phyloP scores from a whole-genome alignment of 257 asterid genomes.

The Oldenlandia corymbosa region DNA sequence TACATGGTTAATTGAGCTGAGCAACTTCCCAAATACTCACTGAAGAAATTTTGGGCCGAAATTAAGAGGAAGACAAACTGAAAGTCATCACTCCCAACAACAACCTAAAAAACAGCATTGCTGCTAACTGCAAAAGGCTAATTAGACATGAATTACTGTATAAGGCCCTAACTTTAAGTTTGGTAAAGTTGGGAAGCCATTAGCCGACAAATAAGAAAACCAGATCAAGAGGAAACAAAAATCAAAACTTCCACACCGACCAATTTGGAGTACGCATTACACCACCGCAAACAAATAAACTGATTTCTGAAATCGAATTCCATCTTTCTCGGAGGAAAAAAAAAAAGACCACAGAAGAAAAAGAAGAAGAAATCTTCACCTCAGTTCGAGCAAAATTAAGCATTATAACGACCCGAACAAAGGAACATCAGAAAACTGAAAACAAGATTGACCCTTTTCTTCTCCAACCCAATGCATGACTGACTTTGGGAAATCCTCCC shows the following conservation, averaged over 20 bases:
- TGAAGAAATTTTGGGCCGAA: background rate
- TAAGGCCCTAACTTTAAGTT: background rate
- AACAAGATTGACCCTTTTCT: background rate
- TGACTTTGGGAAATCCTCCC: background rate
- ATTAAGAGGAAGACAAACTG: background rate
- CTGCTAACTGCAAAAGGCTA: background rate
- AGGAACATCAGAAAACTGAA: background rate
- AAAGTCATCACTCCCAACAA: background rate
- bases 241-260: background rate
- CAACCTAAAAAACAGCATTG: background rate
- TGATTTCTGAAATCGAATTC: background rate
- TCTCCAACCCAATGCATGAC: background rate
- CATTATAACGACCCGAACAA: background rate
- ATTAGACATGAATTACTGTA: background rate
- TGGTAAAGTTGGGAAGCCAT: background rate
- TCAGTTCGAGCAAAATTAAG: background rate
- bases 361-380: background rate
- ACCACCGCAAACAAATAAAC: background rate
- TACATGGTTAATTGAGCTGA: background rate
- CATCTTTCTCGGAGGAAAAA: background rate
- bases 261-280: background rate
- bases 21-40: too few relatives aligned
- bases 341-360: too few relatives aligned
- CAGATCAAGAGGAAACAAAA: background rate
- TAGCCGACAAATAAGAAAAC: background rate